A percentile compares a stretch with the other conserved stretches of the same genome.
phyloP scores from a whole-genome alignment of 192 early-diverging fungal species.

The Coemansia nantahalensis region DNA sequence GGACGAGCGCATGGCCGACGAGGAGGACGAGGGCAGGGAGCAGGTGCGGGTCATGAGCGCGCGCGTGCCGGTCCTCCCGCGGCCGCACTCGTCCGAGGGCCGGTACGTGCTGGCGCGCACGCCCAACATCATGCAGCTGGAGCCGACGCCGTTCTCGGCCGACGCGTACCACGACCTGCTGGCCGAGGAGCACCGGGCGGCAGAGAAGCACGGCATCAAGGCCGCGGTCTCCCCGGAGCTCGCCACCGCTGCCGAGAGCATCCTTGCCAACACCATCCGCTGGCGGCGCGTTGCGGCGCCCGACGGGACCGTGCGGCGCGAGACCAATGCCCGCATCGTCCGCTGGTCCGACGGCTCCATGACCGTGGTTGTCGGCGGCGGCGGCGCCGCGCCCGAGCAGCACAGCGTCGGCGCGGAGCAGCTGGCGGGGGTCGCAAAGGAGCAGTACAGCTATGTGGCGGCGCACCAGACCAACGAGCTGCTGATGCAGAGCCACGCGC shows the following conservation, averaged over 20 bases:
- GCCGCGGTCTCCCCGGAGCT: conserved; percentile 35
- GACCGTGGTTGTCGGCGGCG: conserved; percentile 36
- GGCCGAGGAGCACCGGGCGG: conserved; percentile 31
- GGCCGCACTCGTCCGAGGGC: conserved; percentile 19
- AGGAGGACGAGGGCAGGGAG: conserved; percentile 9
- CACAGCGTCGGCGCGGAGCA: conserved; percentile 30
- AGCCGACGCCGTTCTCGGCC: conserved; percentile 36
- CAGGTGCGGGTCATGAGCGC: conserved; percentile 33
- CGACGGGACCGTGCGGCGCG: conserved; percentile 9
- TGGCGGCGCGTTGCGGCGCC: conserved; percentile 19
- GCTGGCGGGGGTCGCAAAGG: conserved; percentile 14
- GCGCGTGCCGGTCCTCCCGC: conserved; percentile 28
- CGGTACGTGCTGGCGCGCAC: conserved; percentile 32
- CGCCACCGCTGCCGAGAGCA: conserved; percentile 38
- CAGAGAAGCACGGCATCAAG: conserved; percentile 26
- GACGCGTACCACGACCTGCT: conserved; percentile 39
- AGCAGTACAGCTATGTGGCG: conserved; percentile 27
- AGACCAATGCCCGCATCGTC: conserved; percentile 50
- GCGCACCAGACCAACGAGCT: conserved; percentile 30
- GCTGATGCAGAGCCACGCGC: conserved; percentile 41
- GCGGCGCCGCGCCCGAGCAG: conserved; percentile 16
- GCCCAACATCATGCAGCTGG: conserved; percentile 47
- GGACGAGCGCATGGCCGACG: background rate
- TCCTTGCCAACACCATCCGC: conserved; percentile 45
- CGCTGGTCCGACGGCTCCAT: conserved; percentile 53